Evolutionary conservation across 1,284 basidiomycete species (phyloP), one percentile per base, ranked within the genome.

Genomic region (Fomes fomentarius): DNA sequence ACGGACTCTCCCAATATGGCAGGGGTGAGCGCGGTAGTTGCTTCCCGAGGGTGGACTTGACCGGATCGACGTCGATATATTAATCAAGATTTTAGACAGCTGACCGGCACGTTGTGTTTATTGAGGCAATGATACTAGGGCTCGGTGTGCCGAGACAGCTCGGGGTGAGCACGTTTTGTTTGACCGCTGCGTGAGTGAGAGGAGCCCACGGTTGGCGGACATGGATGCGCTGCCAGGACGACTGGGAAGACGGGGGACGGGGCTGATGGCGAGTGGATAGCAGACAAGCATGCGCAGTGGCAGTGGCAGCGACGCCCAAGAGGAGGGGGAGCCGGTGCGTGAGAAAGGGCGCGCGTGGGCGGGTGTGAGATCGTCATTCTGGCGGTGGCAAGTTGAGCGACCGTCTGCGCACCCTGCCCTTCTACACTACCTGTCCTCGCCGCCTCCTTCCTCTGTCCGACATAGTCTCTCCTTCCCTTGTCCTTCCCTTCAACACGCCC

Each of bases 371-470:
- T 47, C 57, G 57, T 47, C 50, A 43, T 55, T 28, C n/a, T n/a
- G n/a, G n/a, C n/a, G n/a, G n/a, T 35, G 38, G 43, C 42, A n/a
- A 25, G 42, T 19, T 33, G 19, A 42, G 47, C 44, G 50, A 53
- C 52, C 14, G 44, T 46, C 49, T 47, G 47, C 56, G 55, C 50
- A 56, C 53, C 52, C 50, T n/a, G 26, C 47, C 44, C 41, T 40
- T 49, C 50, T 50, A 47, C 42, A 19, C 47, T 38, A 39, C 31
- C 42, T 43, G 38, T 28, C 37, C 38, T 35, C 42, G 48, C 42
- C 34, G 41, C 47, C 44, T 28, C 24, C 31, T 47, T 49, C 40
- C 43, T 50, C 47, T 38, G 21, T 46, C 34, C 38, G 41, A 37
- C 34, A 39, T 26, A 35, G 35, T 51, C 48, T 50, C 46, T 52